These are phyloP conservation scores for Fusarium cyanostomum DNA, from an alignment of 2,329 filamentous ascomycete genomes.

Conservation along the genomic window DNA sequence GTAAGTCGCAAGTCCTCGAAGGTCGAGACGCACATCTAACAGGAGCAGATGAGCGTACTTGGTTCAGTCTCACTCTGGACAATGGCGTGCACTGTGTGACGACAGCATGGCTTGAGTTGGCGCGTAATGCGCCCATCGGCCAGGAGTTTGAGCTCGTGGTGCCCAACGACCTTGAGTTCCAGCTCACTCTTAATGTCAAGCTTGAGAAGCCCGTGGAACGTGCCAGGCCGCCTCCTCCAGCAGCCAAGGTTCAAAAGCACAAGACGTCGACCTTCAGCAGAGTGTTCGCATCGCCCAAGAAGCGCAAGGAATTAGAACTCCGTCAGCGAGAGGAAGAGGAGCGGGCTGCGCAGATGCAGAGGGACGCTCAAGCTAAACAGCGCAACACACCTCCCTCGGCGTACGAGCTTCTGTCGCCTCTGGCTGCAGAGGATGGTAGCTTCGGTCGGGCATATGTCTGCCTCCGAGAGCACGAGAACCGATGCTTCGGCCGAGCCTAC, in stretches of 20 bases:
- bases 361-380: slow-evolving; percentile 71
- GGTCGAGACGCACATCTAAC: slow-evolving; percentile 35
- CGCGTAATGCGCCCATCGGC: slow-evolving; percentile 90
- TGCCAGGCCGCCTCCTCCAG: slow-evolving; percentile 64
- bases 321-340: slow-evolving; percentile 86
- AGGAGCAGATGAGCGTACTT: slow-evolving; percentile 79
- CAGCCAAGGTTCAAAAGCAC: slow-evolving; percentile 69
- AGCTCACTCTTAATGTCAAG: slow-evolving; percentile 95
- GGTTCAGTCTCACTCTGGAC: slow-evolving; percentile 97
- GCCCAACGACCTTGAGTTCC: slow-evolving; percentile 97
- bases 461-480: slow-evolving; percentile 88
- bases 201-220: slow-evolving; percentile 78
- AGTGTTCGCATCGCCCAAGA: slow-evolving; percentile 93
- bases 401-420: slow-evolving; percentile 86
- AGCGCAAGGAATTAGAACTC: slow-evolving; percentile 92
- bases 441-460: slow-evolving; percentile 95
- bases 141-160: slow-evolving; percentile 99
- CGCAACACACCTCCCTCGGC: slow-evolving; percentile 72
- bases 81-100: slow-evolving; percentile 98
- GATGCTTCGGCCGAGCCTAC: slow-evolving; percentile 88
- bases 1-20: slow-evolving; percentile 63
- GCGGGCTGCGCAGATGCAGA: slow-evolving; percentile 69
- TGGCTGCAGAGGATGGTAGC: slow-evolving; percentile 90
- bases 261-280: slow-evolving; percentile 92
- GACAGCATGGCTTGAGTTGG: slow-evolving; percentile 92